These are phyloP conservation scores for Symbiotaphrina buchneri DNA, from an alignment of 495 filamentous ascomycete genomes.

Conservation along the genomic window DNA sequence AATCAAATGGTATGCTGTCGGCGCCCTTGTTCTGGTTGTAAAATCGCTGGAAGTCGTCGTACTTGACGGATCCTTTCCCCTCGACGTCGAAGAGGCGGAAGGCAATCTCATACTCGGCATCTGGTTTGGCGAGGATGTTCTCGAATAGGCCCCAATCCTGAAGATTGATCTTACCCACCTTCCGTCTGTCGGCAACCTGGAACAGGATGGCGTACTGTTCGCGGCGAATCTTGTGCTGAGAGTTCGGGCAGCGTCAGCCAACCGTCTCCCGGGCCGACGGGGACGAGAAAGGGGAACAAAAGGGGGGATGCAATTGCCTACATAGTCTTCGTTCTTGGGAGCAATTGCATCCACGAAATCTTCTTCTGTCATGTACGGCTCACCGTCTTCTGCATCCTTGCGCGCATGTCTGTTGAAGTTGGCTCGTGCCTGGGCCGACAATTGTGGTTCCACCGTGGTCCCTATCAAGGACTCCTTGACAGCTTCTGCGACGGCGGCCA, in stretches of 20 bases:
- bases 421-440: constrained; percentile 45
- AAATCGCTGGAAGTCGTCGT: constrained; percentile 58
- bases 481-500: constrained; percentile 23
- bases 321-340: constrained; percentile 73
- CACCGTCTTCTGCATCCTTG: constrained; percentile 51
- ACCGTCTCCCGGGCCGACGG: constrained; percentile 3
- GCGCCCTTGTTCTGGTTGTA: constrained; percentile 67
- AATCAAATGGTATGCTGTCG: constrained; percentile 78
- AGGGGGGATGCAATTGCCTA: constrained; percentile 21
- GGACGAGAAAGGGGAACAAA: neutral
- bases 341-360: constrained; percentile 84
- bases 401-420: constrained; percentile 58
- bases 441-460: constrained; percentile 22
- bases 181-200: constrained; percentile 59
- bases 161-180: constrained; percentile 45
- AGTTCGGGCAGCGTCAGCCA: constrained; percentile 6
- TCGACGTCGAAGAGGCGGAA: constrained; percentile 87
- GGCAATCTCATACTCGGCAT: constrained; percentile 96
- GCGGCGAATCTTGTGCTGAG: constrained; percentile 87
- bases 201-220: constrained; percentile 90
- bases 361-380: constrained; percentile 56
- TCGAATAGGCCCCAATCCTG: constrained; percentile 84
- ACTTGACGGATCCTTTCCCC: constrained; percentile 61
- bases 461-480: constrained; percentile 65
- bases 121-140: constrained; percentile 79